Conservation (phyloP, 78 protist species). For the Carpediemonas membranifera region DNA sequence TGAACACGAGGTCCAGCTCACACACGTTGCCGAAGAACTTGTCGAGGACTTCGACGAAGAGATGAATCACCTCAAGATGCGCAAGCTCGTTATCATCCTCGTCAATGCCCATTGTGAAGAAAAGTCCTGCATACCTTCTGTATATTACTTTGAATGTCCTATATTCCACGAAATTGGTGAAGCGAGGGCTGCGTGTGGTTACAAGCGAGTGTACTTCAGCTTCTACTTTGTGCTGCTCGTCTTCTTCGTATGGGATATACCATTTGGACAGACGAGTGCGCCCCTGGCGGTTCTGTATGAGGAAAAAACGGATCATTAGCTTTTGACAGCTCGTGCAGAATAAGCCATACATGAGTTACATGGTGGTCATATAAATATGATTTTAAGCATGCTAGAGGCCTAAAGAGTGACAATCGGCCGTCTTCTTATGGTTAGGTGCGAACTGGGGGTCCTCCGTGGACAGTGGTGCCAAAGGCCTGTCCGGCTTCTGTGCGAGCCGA, state of each 20-base stretch:
- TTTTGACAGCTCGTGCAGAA: too few species aligned
- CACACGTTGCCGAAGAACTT: slow-evolving; percentile 88
- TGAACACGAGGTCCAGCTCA: slow-evolving; percentile 91
- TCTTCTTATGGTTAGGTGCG: too few species aligned
- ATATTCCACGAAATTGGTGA: slow-evolving; percentile 90
- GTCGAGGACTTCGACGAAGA: slow-evolving; percentile 87
- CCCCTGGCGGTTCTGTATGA: slow-evolving; percentile 94
- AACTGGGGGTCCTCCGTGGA: too few species aligned
- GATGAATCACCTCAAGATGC: slow-evolving; percentile 79
- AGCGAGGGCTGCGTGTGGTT: slow-evolving; percentile 67
- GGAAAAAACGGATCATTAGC: slow-evolving; percentile 83
- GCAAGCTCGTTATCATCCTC: slow-evolving; percentile 80
- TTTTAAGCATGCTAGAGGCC: too few species aligned
- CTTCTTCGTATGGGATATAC: slow-evolving; percentile 28
- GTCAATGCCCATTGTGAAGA: slow-evolving; percentile 79
- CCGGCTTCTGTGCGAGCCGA: too few species aligned
- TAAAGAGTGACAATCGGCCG: too few species aligned
- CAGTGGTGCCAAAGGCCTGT: too few species aligned
- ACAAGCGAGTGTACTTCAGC: slow-evolving; percentile 76
- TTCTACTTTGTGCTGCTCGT: slow-evolving; percentile 68
- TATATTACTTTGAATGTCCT: slow-evolving; percentile 69
- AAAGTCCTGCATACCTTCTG: slow-evolving; percentile 87
- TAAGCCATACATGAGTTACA: too few species aligned
- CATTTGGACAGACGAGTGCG: slow-evolving; percentile 89
- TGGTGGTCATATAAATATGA: too few species aligned